Evolutionary conservation across 805 yeast genomes (phyloP), one percentile per base, ranked within the genome.

Genomic region (Yarrowia phangngaensis): DNA sequence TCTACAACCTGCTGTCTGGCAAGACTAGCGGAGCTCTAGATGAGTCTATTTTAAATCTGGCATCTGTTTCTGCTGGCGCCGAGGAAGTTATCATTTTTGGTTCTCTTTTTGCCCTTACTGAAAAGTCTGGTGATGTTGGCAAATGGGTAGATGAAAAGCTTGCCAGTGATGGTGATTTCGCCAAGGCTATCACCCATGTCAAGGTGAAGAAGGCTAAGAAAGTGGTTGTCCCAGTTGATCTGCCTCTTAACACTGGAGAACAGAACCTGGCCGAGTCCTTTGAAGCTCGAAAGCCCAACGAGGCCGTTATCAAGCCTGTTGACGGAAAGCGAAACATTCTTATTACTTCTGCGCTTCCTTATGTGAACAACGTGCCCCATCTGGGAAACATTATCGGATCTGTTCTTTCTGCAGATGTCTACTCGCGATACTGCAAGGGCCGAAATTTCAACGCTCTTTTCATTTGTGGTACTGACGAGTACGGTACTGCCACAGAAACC

Each of bases 401-500:
- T 23, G 97, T 90, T 28, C 74, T 92, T 55, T 78, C 88, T 52
- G 98, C 98, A 24, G 99, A 92, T 70, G 85, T 90, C 54, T 92
- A 77, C 67, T 75, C 97, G 50, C 80, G 97, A 63, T 92, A 85
- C 67, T 78, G 84, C 64, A 89, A 88, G 67, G 80, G 82, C 59
- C 80, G 96, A 72, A 84, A 87, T 66, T 82, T 82, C 70, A 92
- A 89, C 65, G 73, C 95, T 15, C 70, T 92, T 55, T 92, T 71
- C 61, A 69, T 92, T 51, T 88, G 98, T 68, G 99, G 99, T 70
- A 92, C 98, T 28, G 99, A 92, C 65, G 99, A 92, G 70, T 92
- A 92, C 64, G 99, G 99, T 64, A 92, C 99, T 51, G 99, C 99
- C 36, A 92, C 98, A 12, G 99, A 92, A 68, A 92, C 98, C 20